Base-by-base conservation (phyloP, 257 asterid genomes). In the Sherardia arvensis region DNA sequence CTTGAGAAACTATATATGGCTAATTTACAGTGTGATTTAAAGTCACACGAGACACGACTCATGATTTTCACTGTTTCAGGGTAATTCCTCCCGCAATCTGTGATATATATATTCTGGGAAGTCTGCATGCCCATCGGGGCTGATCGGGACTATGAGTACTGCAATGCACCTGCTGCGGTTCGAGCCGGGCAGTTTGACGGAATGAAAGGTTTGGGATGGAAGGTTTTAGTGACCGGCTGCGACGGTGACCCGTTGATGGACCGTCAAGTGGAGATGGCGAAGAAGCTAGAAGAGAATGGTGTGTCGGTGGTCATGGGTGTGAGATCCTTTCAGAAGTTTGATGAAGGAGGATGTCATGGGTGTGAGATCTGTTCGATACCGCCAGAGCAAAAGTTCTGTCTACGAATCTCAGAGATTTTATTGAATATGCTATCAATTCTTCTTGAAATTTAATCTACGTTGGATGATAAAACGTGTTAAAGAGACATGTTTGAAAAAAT, bases 101-200 rank as follows among this genome's bases (percentile, higher is more conserved):
- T 7, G 88, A n/a, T n/a, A n/a, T n/a, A 84, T 62, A 0, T 76
- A 1, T 53, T 69, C 74, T 83, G 94, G 90, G 74, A 65, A 25
- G 6, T 78, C 0, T 76, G 66, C 3, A 30, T 86, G 53, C 88
- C 88, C 6, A 34, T 49, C 0, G 94, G 83, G 0, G 83, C 23
- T 20, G 76, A 76, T 34, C 81, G 90, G 0, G 88, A 79, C 20
- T 81, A 79, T 36, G 74, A 66, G 57, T 81, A 74, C 59, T 70
- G 77, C 28, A 79, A 83, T 66, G 84, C 84, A 4, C 67, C 15
- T 73, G 64, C 11, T 1, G 36, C 30, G 3, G 70, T 72, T 3
- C 56, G 18, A 36, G 4, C 43, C 4, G 68, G 68, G 3, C 55
- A 7, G 5, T 63, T 78, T 30, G 74, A 63, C 20, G 10, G 21